Evolutionary conservation across 192 early-diverging fungal genomes (phyloP).

Genomic region (Allomyces javanicus): DNA sequence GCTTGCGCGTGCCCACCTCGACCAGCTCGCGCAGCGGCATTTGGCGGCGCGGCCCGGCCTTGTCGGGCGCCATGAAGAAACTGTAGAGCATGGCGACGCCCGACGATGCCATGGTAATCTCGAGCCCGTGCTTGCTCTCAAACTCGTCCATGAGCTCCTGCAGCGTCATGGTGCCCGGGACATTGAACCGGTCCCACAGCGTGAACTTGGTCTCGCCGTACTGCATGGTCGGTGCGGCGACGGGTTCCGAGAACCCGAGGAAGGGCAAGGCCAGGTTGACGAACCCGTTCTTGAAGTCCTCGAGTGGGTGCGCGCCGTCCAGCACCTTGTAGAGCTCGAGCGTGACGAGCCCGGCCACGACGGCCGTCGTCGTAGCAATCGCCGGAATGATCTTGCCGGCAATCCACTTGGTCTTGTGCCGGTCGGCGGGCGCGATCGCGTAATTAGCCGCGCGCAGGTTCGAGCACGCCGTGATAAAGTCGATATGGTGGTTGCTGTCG

Average conservation of each 20-base stretch:
- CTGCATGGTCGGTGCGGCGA: conserved; percentile 67
- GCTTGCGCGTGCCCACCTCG: conserved; percentile 66
- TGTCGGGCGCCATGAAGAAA: conserved; percentile 69
- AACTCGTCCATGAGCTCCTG: conserved; percentile 78
- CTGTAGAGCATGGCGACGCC: conserved; percentile 87
- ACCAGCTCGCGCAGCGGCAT: conserved; percentile 70
- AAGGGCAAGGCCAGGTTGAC: conserved; percentile 93
- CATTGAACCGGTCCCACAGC: conserved; percentile 90
- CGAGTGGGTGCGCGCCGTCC: conserved; percentile 53
- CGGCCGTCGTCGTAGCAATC: conserved; percentile 84
- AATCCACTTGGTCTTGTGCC: conserved; percentile 70
- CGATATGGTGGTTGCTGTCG: conserved; percentile 98
- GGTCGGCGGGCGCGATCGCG: conserved; percentile 47
- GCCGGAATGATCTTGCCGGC: conserved; percentile 81
- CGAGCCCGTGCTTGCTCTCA: conserved; percentile 56
- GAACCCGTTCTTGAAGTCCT: conserved; percentile 99
- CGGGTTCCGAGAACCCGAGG: conserved; percentile 98
- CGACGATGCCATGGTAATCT: conserved; percentile 79
- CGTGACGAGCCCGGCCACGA: conserved; percentile 93
- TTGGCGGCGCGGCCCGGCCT: conserved; percentile 53
- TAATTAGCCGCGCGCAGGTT: conserved; percentile 82
- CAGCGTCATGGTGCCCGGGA: conserved; percentile 60
- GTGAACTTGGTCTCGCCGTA: conserved; percentile 73
- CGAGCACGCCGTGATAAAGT: conserved; percentile 93
- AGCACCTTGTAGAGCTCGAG: conserved; percentile 93